phyloP scores from a whole-genome alignment of 495 filamentous ascomycete species.

The Lineolata rhizophorae region DNA sequence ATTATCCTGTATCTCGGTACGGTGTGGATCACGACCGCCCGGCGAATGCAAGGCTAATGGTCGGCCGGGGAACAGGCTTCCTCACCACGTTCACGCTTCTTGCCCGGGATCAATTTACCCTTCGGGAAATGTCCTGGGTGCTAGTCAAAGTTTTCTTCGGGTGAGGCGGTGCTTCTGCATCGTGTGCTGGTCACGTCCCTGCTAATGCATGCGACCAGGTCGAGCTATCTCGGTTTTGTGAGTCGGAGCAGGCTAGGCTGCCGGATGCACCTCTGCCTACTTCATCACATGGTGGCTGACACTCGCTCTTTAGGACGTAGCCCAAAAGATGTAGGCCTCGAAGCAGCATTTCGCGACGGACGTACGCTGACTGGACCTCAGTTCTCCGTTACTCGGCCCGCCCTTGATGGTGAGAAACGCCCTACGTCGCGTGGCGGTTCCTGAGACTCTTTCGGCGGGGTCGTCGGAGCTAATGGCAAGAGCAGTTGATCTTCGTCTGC shows the following conservation, averaged over 20 bases:
- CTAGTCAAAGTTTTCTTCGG: slow-evolving; percentile 70
- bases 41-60: slow-evolving; percentile 1
- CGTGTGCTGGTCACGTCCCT: neutral
- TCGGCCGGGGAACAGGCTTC: slow-evolving; percentile 38
- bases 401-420: slow-evolving; percentile 48
- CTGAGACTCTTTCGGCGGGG: neutral
- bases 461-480: neutral
- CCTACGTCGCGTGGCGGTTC: too few relatives aligned
- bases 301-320: slow-evolving; percentile 12
- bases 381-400: slow-evolving; percentile 34
- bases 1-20: slow-evolving; percentile 54
- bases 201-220: slow-evolving; percentile 19
- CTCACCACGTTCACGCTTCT: slow-evolving; percentile 81
- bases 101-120: slow-evolving; percentile 51
- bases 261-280: slow-evolving; percentile 6
- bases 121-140: slow-evolving; percentile 65
- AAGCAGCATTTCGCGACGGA: slow-evolving; percentile 1
- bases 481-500: slow-evolving; percentile 50
- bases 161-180: slow-evolving; percentile 17
- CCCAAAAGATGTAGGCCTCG: slow-evolving; percentile 14
- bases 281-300: slow-evolving; percentile 5
- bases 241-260: too few relatives aligned
- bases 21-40: slow-evolving; percentile 1
- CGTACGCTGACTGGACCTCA: too few relatives aligned
- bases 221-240: slow-evolving; percentile 63